These are phyloP conservation scores for Penicilliopsis zonata DNA, from an alignment of 495 filamentous ascomycete species.

Conservation along the genomic window DNA sequence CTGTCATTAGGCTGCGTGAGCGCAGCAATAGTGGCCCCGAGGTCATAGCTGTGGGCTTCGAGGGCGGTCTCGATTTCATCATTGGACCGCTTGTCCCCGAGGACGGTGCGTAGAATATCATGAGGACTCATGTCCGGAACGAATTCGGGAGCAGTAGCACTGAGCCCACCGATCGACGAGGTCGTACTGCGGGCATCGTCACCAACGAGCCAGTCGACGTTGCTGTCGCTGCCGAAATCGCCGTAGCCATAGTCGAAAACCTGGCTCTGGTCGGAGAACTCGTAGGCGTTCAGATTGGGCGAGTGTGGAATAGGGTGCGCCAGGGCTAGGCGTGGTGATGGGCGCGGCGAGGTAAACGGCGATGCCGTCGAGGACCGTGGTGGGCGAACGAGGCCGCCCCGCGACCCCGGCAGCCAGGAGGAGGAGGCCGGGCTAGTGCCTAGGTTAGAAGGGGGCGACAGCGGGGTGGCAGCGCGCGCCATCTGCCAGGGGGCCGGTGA, in stretches of 20 bases:
- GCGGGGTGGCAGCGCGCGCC: constrained; percentile 63
- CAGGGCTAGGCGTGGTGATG: constrained; percentile 84
- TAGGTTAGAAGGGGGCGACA: constrained; percentile 60
- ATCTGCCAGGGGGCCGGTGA: constrained; percentile 92
- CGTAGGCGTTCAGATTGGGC: constrained; percentile 85
- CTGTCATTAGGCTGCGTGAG: constrained; percentile 52
- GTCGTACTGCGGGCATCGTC: constrained; percentile 72
- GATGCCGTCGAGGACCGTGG: constrained; percentile 44
- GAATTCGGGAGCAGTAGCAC: constrained; percentile 68
- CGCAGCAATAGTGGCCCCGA: constrained; percentile 75
- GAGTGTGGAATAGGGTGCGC: constrained; percentile 95
- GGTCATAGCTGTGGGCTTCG: constrained; percentile 81
- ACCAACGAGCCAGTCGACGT: constrained; percentile 90
- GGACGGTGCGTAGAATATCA: constrained; percentile 92
- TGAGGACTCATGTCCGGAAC: constrained; percentile 93
- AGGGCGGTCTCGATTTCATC: constrained; percentile 89
- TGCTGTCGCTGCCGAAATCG: constrained; percentile 76
- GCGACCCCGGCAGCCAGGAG: constrained; percentile 61
- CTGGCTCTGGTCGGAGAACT: constrained; percentile 67
- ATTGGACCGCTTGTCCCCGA: constrained; percentile 78
- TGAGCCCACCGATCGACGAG: constrained; percentile 62
- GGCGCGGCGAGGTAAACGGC: constrained; percentile 88
- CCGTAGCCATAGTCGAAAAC: constrained; percentile 79
- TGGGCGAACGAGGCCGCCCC: constrained; percentile 57
- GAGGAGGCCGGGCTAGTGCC: constrained; percentile 67